These are phyloP conservation scores for Diaporthe amygdali DNA, from an alignment of 2,329 filamentous ascomycete species.

Conservation along the genomic window DNA sequence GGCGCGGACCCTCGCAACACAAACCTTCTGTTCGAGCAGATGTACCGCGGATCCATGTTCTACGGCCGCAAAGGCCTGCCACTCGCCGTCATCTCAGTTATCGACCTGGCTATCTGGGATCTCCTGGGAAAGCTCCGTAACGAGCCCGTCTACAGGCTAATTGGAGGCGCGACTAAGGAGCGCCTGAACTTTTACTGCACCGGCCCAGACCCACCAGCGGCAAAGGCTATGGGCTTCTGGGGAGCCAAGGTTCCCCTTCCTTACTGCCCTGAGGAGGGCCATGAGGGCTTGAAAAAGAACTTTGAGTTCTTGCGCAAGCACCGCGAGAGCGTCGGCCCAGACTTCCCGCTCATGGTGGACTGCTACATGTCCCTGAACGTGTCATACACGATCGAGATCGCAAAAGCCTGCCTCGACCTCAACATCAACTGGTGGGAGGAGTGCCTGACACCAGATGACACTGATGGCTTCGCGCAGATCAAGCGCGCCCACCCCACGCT, in stretches of 20 bases:
- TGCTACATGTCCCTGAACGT: constrained; percentile 98
- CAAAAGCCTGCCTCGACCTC: constrained; percentile 80
- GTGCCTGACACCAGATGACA: constrained; percentile 88
- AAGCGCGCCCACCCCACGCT: constrained; percentile 88
- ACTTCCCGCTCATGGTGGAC: constrained; percentile 93
- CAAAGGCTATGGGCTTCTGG: constrained; percentile 86
- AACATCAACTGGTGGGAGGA: constrained; percentile 99
- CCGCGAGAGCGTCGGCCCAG: constrained; percentile 81
- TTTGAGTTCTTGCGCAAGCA: constrained; percentile 87
- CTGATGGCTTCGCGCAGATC: constrained; percentile 86
- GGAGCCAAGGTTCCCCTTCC: constrained; percentile 90
- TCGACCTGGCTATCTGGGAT: constrained; percentile 93
- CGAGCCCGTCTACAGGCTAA: constrained; percentile 93
- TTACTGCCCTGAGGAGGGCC: constrained; percentile 87
- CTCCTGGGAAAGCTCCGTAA: constrained; percentile 87
- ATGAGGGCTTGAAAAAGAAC: constrained; percentile 83
- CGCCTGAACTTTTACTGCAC: constrained; percentile 94
- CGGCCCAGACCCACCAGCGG: constrained; percentile 80
- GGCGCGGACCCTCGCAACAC: constrained; percentile 90
- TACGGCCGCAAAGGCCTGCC: constrained; percentile 93
- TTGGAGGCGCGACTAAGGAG: constrained; percentile 86
- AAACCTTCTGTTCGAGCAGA: constrained; percentile 92
- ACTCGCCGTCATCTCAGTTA: constrained; percentile 90
- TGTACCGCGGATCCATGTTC: constrained; percentile 96
- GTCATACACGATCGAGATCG: constrained; percentile 89